Evolutionary conservation across 2,329 filamentous ascomycete species (phyloP), one percentile per base, ranked within the genome.

Genomic region (Aspergillus sp.): DNA sequence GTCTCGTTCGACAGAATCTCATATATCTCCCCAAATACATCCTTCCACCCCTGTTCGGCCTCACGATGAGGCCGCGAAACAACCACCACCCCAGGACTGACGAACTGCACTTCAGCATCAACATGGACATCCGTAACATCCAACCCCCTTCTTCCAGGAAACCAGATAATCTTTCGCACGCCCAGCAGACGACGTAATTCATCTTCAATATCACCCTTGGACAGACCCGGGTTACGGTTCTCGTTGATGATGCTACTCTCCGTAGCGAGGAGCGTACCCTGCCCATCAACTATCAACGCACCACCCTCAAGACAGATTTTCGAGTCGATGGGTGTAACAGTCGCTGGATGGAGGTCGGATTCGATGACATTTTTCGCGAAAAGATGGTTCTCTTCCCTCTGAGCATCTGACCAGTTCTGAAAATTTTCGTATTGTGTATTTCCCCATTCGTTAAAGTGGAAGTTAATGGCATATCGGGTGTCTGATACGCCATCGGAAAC

Each of bases 41-140:
- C 50, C 7, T 49, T 38, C 46, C 50, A 59, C 9, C 48, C 39
- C 4, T 50, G 33, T 8, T 42, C 32, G 1, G 48, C 39, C 27
- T 40, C 38, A 0, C 35, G 37, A 38, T 50, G 43, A 4, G 57
- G 59, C 27, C 48, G 49, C 1, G 50, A 57, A 27, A 54, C 45
- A 30, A 59, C 47, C 10, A 62, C 48, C 3, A 57, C 47, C 4
- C 58, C 56, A 5, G 58, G 58, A 6, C 49, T 39, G 5, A 55
- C 37, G 42, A 64, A 62, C 3, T 52, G 50, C n/a, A 52, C 55
- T 40, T 57, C 50, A 6, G 57, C 57, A 40, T 61, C 54, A 19
- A 57, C 45, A 40, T 64, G 59, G 27, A 49, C 52, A 39, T 64
- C 61, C 3, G 59, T 62, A 39, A 61, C 55, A 37, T 64, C 60